Conservation (phyloP, 1,284 basidiomycete genomes). For the Leccinum angustisporum region DNA sequence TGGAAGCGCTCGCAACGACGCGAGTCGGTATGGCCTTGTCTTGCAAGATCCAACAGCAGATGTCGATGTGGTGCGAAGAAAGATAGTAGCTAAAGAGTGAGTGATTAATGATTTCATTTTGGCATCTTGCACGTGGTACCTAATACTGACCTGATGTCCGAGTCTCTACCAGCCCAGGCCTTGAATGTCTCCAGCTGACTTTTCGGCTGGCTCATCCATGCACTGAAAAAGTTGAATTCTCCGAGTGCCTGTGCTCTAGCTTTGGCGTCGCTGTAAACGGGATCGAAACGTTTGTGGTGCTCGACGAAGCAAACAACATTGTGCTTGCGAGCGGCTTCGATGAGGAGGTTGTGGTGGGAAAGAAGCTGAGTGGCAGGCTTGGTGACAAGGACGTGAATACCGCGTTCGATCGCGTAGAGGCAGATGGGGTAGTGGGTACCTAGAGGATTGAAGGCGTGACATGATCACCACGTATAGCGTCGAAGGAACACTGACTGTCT, state of each 20-base stretch:
- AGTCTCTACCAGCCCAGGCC: conserved; percentile 92
- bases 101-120: neutral
- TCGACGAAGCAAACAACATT: conserved; percentile 90
- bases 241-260: conserved; percentile 76
- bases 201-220: conserved; percentile 96
- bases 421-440: conserved; percentile 87
- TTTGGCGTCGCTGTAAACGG: conserved; percentile 88
- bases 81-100: conserved; percentile 74
- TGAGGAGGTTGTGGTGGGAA: conserved; percentile 77
- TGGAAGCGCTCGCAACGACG: conserved; percentile 85
- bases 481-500: conserved; percentile 57
- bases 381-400: conserved; percentile 87
- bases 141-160: conserved; percentile 70
- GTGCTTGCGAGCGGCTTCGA: conserved; percentile 72
- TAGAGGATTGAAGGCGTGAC: conserved; percentile 30
- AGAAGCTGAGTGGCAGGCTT: conserved; percentile 91
- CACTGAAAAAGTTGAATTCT: conserved; percentile 89
- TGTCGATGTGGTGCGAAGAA: conserved; percentile 91
- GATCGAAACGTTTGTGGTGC: conserved; percentile 88
- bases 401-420: conserved; percentile 79
- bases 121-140: neutral
- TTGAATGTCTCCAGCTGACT: conserved; percentile 92
- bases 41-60: conserved; percentile 90
- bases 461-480: neutral
- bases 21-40: conserved; percentile 76